Percentiles rank a stretch among this genome's conserved stretches.
Evolutionary conservation across 768 basidiomycete species (phyloP).

Genomic region (Epithele typhae): DNA sequence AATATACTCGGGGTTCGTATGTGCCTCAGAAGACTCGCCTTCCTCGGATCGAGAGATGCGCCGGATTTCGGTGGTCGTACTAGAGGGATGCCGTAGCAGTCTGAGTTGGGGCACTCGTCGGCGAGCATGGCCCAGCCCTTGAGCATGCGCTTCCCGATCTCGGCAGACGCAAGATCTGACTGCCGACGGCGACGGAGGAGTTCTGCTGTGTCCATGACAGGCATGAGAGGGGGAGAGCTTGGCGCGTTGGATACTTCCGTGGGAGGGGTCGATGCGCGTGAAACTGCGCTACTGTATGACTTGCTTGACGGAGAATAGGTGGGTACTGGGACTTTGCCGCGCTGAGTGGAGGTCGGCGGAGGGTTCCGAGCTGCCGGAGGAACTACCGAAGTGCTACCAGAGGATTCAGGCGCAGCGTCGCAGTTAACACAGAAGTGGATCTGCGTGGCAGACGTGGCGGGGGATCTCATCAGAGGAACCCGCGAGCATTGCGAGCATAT

Average conservation of each 20-base stretch:
- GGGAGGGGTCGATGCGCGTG: conserved; percentile 70
- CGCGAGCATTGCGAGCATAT: conserved; percentile 56
- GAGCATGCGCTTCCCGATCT: conserved; percentile 73
- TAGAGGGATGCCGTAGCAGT: conserved; percentile 80
- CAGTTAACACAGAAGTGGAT: conserved; percentile 63
- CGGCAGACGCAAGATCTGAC: conserved; percentile 74
- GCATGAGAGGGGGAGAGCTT: conserved; percentile 60
- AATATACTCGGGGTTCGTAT: not conserved
- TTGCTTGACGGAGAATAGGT: too few relatives aligned
- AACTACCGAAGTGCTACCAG: not conserved
- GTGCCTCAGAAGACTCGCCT: conserved; percentile 38
- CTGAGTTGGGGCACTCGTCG: conserved; percentile 69
- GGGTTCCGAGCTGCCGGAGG: not conserved
- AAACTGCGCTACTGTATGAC: conserved; percentile 38
- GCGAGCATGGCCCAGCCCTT: conserved; percentile 89
- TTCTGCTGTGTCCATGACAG: conserved; percentile 63
- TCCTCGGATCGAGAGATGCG: conserved; percentile 57
- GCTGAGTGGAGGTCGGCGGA: too few relatives aligned
- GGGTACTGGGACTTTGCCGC: too few relatives aligned
- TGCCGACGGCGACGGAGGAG: conserved; percentile 68
- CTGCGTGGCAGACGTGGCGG: conserved; percentile 35
- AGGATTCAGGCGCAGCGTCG: conserved; percentile 24
- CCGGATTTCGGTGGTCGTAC: conserved; percentile 69
- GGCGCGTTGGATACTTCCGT: conserved; percentile 65
- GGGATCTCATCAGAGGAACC: conserved; percentile 75